These are phyloP conservation scores for Colletotrichum neosansevieriae DNA, from an alignment of 2,329 filamentous ascomycete genomes.

Conservation along the genomic window DNA sequence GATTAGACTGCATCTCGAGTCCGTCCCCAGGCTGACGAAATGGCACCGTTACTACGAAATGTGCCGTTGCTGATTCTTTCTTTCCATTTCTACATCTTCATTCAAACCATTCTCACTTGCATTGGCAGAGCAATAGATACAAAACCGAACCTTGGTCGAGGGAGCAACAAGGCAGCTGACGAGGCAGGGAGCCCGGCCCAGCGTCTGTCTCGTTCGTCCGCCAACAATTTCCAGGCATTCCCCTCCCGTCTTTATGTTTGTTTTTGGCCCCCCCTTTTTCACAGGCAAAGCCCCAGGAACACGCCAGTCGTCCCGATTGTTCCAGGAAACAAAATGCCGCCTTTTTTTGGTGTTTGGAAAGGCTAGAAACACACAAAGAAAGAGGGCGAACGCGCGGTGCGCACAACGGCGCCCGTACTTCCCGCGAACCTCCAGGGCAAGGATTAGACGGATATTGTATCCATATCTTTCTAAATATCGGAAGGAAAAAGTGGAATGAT, in stretches of 20 bases:
- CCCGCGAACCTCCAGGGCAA: conserved; percentile 1
- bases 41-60: too few species aligned
- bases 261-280: background rate
- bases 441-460: conserved; percentile 6
- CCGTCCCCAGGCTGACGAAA: conserved; percentile 19
- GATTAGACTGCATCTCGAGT: conserved; percentile 40
- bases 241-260: background rate
- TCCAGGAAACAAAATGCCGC: conserved; percentile 7
- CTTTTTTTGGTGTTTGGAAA: background rate
- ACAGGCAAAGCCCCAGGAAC: conserved; percentile 5
- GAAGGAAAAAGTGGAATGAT: conserved; percentile 23
- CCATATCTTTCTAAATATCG: background rate
- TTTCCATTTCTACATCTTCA: conserved; percentile 7
- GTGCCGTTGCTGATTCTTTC: background rate
- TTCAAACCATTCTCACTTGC: background rate
- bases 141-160: background rate
- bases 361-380: conserved; percentile 18
- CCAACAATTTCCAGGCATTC: conserved; percentile 36
- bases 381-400: conserved; percentile 1
- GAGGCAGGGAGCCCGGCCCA: conserved; percentile 1
- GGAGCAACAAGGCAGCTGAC: conserved; percentile 2
- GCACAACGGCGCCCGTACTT: conserved; percentile 23
- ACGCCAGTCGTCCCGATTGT: background rate
- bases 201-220: background rate
- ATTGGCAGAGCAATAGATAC: background rate